Conservation (phyloP, 768 basidiomycete species). For the Mycena olivaceomarginata region DNA sequence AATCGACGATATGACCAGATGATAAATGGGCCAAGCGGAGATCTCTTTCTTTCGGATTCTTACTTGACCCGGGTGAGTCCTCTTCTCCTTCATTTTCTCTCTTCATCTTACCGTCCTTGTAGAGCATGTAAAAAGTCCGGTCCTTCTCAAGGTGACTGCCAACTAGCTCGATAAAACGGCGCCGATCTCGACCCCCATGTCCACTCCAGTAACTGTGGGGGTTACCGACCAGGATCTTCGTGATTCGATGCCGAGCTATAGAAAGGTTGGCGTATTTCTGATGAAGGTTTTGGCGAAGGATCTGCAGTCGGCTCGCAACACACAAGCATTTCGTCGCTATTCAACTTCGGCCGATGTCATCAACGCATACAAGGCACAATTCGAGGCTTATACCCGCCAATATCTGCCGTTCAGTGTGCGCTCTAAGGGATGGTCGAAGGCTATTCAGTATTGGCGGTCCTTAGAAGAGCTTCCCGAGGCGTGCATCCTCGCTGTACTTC, state of each 20-base stretch:
- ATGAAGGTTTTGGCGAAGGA: neutral
- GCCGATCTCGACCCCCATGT: neutral
- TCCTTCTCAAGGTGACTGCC: constrained; percentile 2
- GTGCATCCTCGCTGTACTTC: neutral
- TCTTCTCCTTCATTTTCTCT: too few species aligned
- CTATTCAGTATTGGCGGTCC: neutral
- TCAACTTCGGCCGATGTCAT: neutral
- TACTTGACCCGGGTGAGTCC: too few species aligned
- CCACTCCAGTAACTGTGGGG: neutral
- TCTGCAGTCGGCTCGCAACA: neutral
- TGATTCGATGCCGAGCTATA: neutral
- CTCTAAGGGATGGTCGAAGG: neutral
- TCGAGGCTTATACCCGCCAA: neutral
- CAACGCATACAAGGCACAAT: neutral
- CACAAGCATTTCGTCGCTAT: neutral
- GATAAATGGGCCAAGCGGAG: too few species aligned
- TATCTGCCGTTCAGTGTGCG: neutral
- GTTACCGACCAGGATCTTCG: neutral
- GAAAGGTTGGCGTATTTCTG: neutral
- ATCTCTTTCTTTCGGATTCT: too few species aligned
- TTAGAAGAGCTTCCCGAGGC: neutral
- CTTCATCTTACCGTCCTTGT: neutral
- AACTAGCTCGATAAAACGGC: neutral
- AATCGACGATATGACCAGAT: too few species aligned
- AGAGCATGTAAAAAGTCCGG: constrained; percentile 25